Percentiles rank a stretch among this genome's conserved stretches.
phyloP scores from a whole-genome alignment of 2,329 filamentous ascomycete genomes.

The Aspergillus sp. region DNA sequence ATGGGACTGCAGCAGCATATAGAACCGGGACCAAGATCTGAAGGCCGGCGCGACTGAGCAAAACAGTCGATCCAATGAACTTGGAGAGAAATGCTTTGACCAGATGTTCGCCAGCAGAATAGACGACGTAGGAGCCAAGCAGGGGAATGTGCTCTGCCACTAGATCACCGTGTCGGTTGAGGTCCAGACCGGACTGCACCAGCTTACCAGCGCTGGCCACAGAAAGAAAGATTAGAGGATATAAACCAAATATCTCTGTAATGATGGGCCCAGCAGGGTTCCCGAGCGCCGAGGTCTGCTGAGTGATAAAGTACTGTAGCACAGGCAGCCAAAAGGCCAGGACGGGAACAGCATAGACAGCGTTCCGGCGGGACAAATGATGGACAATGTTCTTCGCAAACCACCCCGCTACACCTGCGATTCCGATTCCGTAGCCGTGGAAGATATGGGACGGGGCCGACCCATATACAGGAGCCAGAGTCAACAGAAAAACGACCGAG shows the following conservation, averaged over 20 bases:
- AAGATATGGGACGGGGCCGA: conserved; percentile 73
- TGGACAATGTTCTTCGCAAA: conserved; percentile 59
- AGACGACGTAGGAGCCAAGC: conserved; percentile 65
- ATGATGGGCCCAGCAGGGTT: conserved; percentile 71
- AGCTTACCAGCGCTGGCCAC: conserved; percentile 63
- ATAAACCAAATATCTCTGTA: conserved; percentile 71
- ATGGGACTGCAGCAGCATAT: conserved; percentile 68
- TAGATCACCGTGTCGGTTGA: conserved; percentile 56
- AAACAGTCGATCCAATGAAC: conserved; percentile 60
- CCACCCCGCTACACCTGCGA: conserved; percentile 70
- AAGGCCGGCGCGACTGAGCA: conserved; percentile 70
- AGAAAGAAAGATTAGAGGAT: conserved; percentile 66
- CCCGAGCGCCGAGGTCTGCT: conserved; percentile 65
- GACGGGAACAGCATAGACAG: conserved; percentile 62
- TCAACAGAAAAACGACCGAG: conserved; percentile 57
- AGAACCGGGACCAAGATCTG: conserved; percentile 65
- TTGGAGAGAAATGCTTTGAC: conserved; percentile 42
- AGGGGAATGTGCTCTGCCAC: conserved; percentile 65
- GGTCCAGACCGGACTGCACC: conserved; percentile 59
- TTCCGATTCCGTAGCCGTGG: conserved; percentile 66
- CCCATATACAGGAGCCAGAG: conserved; percentile 84
- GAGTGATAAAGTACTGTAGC: conserved; percentile 70
- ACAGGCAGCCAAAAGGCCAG: conserved; percentile 73
- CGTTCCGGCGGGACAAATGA: conserved; percentile 50
- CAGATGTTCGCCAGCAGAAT: conserved; percentile 51